Conservation (phyloP, 2,329 filamentous ascomycete genomes). For the Pyricularia grisea region DNA sequence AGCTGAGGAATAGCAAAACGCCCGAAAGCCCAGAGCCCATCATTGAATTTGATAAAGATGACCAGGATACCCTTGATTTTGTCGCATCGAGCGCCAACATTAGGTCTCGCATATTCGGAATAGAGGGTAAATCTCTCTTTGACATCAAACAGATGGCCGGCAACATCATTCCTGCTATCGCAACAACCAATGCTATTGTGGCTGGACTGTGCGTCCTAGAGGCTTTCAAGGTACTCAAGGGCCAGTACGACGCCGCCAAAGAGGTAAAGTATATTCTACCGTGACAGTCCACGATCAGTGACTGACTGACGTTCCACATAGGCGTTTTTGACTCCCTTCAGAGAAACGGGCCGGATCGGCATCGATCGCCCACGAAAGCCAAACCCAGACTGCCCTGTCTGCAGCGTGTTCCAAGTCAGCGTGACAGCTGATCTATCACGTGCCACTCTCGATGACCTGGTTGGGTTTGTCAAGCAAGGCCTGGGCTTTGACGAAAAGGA, state of each 20-base stretch:
- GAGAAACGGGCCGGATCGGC: conserved; percentile 46
- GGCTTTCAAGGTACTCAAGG: conserved; percentile 79
- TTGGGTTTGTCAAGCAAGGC: conserved; percentile 60
- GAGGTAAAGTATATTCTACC: conserved; percentile 42
- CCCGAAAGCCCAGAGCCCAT: conserved; percentile 46
- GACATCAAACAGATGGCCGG: conserved; percentile 99
- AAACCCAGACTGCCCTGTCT: conserved; percentile 76
- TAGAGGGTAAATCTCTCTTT: conserved; percentile 82
- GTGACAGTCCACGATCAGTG: conserved; percentile 4
- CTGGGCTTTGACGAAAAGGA: conserved; percentile 72
- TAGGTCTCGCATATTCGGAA: conserved; percentile 79
- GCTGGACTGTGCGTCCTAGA: conserved; percentile 87
- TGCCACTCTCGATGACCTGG: conserved; percentile 70
- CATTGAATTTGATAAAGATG: conserved; percentile 93
- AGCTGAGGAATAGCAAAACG: conserved; percentile 42
- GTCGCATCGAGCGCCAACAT: conserved; percentile 87
- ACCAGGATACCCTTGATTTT: conserved; percentile 89
- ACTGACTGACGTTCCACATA: conserved; percentile 16
- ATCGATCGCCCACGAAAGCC: conserved; percentile 51
- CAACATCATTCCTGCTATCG: conserved; percentile 97
- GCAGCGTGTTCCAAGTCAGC: conserved; percentile 61
- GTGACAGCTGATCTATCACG: conserved; percentile 58
- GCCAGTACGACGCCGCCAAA: conserved; percentile 60
- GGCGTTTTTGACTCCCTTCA: conserved; percentile 71
- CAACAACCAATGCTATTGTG: conserved; percentile 94